These are phyloP conservation scores for Aspergillus thermomutatus DNA, from an alignment of 2,329 filamentous ascomycete species.

Conservation along the genomic window DNA sequence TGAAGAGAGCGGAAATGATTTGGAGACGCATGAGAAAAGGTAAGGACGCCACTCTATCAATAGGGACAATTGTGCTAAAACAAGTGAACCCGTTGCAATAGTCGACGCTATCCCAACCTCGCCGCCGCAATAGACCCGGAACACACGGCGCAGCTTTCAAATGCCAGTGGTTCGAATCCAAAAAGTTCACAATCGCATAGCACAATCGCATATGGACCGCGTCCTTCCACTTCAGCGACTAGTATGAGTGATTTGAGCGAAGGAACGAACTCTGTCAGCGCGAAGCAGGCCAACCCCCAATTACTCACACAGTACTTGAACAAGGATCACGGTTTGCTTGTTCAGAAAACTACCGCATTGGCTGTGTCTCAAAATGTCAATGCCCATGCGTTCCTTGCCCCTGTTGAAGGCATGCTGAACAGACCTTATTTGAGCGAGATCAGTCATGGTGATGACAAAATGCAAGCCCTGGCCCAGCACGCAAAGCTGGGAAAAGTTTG, in stretches of 20 bases:
- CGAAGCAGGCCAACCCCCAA: constrained; percentile 12
- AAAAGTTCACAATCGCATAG: background rate
- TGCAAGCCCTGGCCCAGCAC: background rate
- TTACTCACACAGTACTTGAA: constrained; percentile 21
- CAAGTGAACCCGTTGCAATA: background rate
- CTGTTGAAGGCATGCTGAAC: constrained; percentile 28
- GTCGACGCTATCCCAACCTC: background rate
- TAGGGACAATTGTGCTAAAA: background rate
- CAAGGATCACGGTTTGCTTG: constrained; percentile 13
- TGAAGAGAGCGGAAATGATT: background rate
- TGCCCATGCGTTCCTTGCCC: constrained; percentile 27
- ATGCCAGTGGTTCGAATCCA: background rate
- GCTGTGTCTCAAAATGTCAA: constrained; percentile 28
- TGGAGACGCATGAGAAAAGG: constrained; percentile 4
- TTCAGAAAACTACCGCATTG: constrained; percentile 26
- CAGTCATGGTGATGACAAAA: background rate
- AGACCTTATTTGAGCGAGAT: background rate
- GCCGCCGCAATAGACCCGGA: background rate
- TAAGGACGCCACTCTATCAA: background rate
- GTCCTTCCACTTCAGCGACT: background rate
- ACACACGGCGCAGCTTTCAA: background rate
- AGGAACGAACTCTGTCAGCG: background rate
- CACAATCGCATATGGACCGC: background rate
- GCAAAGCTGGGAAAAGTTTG: background rate
- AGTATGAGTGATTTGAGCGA: background rate